Evolutionary conservation across 371 early-diverging fungal genomes (phyloP).

Genomic region (Lichtheimia ornata): DNA sequence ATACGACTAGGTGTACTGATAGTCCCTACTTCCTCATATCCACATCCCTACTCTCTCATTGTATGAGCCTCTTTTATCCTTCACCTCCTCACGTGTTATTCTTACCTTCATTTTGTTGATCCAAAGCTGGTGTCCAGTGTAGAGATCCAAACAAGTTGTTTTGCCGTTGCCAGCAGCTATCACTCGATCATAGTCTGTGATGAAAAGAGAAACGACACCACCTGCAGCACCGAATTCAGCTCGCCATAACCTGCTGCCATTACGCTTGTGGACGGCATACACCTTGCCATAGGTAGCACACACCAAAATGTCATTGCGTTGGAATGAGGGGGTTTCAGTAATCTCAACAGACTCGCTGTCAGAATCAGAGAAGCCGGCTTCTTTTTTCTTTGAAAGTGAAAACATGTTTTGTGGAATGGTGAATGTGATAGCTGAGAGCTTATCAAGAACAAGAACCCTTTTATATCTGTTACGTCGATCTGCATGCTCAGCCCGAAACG

Average conservation of each 20-base stretch:
- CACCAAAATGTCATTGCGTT: conserved; percentile 29
- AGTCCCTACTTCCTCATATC: conserved; percentile 25
- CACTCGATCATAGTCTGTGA: conserved; percentile 26
- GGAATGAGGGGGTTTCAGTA: conserved; percentile 6
- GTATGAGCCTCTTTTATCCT: background rate
- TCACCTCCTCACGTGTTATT: background rate
- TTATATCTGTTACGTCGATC: too few relatives aligned
- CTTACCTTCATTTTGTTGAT: conserved; percentile 37
- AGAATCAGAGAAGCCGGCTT: background rate
- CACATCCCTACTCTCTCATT: conserved; percentile 20
- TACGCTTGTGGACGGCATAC: conserved; percentile 33
- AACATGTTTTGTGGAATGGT: too few relatives aligned
- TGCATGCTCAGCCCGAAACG: too few relatives aligned
- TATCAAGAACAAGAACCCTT: too few relatives aligned
- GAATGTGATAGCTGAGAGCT: too few relatives aligned
- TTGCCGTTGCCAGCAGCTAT: conserved; percentile 23
- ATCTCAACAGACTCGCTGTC: conserved; percentile 5
- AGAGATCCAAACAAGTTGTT: conserved; percentile 21
- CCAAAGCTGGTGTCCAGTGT: conserved; percentile 30
- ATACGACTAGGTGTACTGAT: conserved; percentile 18
- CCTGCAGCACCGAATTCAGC: conserved; percentile 19
- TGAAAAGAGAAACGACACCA: conserved; percentile 30
- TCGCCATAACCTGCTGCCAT: conserved; percentile 35
- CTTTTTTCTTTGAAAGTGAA: too few relatives aligned
- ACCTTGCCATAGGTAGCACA: conserved; percentile 39